Base-by-base conservation (phyloP, 2,329 filamentous ascomycete genomes). In the Monilinia fructicola region DNA sequence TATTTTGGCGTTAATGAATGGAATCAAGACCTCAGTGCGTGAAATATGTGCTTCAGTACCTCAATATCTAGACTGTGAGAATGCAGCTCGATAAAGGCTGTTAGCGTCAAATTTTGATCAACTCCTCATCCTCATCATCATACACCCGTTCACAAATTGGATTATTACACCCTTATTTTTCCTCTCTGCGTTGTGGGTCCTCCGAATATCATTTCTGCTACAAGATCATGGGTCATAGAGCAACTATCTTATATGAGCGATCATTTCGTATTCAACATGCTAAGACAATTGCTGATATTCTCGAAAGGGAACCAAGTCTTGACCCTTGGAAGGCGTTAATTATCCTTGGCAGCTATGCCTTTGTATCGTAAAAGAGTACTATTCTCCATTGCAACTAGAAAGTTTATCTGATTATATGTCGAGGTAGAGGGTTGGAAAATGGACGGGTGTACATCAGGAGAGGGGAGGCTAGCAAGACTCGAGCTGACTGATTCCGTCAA, bases 261-360 rank as follows among this genome's bases (percentile, higher is more conserved):
- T 52, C 67, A 67, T 53, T 67, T 55, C 11, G 35, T 7, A 69
- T 66, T 40, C 54, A 60, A 21, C 60, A 69, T 59, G 67, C 68
- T 14, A 23, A 65, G 23, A 18, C 55, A 5, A 66, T 69, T 44
- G 67, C 54, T 26, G 48, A 67, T 11, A 53, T 67, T 26, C 55
- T 70, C 9, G 54, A 66, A 21, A 42, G 12, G 4, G 52, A 44
- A 28, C 38, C 18, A 3, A 48, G 67, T n/a, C 4, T 60, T 16
- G 23, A 54, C 40, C 54, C 54, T 35, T 68, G 60, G 61, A 63
- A 63, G 44, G 56, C 69, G 7, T 69, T 64, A 40, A 50, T 44
- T 6, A 64, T 66, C 48, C 64, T 71, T 38, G 67, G 61, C 35
- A 63, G 68, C 23, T 71, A 69, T 48, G 67, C 64, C 2, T 67